These are phyloP conservation scores for Melampsora larici-populina DNA, from an alignment of 1,284 basidiomycete genomes.

Conservation along the genomic window DNA sequence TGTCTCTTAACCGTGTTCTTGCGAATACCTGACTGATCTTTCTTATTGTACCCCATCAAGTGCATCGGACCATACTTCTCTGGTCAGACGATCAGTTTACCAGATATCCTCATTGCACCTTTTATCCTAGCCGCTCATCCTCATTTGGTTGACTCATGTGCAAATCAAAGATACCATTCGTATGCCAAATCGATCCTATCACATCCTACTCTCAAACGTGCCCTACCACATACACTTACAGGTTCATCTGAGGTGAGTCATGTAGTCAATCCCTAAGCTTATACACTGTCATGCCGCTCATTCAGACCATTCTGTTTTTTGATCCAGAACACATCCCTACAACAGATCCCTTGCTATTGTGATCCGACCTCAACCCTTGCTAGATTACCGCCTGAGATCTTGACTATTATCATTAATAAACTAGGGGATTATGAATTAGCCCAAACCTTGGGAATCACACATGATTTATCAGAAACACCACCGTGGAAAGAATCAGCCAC, in stretches of 20 bases:
- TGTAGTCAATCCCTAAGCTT: neutral
- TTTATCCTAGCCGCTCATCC: constrained; percentile 29
- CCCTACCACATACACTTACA: constrained; percentile 1
- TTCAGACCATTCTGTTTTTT: neutral
- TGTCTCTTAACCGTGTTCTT: neutral
- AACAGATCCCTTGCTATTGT: constrained; percentile 9
- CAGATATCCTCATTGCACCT: constrained; percentile 42
- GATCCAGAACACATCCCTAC: neutral
- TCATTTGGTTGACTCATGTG: constrained; percentile 23
- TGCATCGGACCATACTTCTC: constrained; percentile 40
- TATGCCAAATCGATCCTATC: constrained; percentile 31
- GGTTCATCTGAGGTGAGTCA: constrained; percentile 12
- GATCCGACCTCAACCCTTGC: constrained; percentile 15
- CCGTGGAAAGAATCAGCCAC: constrained; percentile 66
- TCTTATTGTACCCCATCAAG: neutral
- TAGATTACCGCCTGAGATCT: constrained; percentile 66
- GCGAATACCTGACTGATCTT: too few relatives aligned
- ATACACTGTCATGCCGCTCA: neutral
- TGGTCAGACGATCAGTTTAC: constrained; percentile 39
- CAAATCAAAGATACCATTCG: constrained; percentile 28
- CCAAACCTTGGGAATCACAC: constrained; percentile 68
- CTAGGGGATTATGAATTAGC: constrained; percentile 75
- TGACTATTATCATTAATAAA: constrained; percentile 70
- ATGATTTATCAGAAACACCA: constrained; percentile 63
- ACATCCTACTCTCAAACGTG: constrained; percentile 15